Conservation (phyloP, 2,329 filamentous ascomycete genomes). For the Capronia coronata region DNA sequence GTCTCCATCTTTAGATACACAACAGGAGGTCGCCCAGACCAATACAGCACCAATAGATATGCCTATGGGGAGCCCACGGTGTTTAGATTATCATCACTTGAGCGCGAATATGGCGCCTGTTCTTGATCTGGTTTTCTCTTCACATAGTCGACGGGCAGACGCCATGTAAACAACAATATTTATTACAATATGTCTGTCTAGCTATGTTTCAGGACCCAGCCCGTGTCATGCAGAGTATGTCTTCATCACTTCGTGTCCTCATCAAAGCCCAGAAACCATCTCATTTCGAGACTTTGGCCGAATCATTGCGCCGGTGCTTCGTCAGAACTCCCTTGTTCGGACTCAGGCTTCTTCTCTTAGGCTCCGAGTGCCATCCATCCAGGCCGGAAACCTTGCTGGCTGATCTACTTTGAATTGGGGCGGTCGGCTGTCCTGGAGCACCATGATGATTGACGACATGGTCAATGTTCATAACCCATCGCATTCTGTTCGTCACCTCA, state of each 20-base stretch:
- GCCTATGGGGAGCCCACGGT: too few relatives aligned
- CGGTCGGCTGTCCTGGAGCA: neutral
- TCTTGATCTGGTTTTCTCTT: neutral
- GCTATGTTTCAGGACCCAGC: neutral
- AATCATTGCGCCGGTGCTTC: slow-evolving; percentile 26
- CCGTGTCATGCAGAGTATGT: slow-evolving; percentile 1
- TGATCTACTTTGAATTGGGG: neutral
- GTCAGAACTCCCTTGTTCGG: slow-evolving; percentile 17
- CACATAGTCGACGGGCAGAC: neutral
- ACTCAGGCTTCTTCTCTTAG: slow-evolving; percentile 16
- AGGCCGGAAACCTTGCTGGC: neutral
- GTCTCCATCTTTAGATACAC: too few relatives aligned
- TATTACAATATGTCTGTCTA: slow-evolving; percentile 6
- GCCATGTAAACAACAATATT: neutral
- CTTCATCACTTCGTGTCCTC: slow-evolving; percentile 24
- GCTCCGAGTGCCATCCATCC: slow-evolving; percentile 2
- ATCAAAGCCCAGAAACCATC: slow-evolving; percentile 1
- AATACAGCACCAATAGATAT: too few relatives aligned
- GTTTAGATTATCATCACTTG: too few relatives aligned
- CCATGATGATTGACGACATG: slow-evolving; percentile 29
- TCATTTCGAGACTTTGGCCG: slow-evolving; percentile 22
- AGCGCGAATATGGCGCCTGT: neutral
- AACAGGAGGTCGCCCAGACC: too few relatives aligned
- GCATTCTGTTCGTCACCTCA: slow-evolving; percentile 42
- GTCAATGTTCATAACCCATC: slow-evolving; percentile 43